A percentile compares a stretch with the other conserved stretches of the same genome.
Evolutionary conservation across 352 stramenopile species (phyloP).

Genomic region (Phytophthora boehmeriae): DNA sequence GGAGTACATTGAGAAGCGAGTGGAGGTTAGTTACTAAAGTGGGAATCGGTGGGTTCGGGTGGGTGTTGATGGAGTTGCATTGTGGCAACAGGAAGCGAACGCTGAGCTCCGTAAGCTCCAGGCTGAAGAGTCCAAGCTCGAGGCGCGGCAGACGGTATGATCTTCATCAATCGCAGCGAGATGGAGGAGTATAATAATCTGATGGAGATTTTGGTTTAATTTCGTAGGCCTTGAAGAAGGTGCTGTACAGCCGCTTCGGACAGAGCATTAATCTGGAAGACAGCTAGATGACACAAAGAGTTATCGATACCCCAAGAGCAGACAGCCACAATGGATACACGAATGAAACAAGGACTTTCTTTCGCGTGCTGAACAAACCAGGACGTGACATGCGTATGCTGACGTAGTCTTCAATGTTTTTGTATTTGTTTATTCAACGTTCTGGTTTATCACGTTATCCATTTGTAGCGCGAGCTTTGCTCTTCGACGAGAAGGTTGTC

Average conservation of each 20-base stretch:
- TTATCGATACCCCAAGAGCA: neutral
- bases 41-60: neutral
- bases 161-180: neutral
- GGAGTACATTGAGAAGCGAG: slow-evolving; percentile 92
- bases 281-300: slow-evolving; percentile 48
- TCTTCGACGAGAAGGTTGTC: slow-evolving; percentile 74
- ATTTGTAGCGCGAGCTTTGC: slow-evolving; percentile 63
- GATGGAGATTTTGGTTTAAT: slow-evolving; percentile 12
- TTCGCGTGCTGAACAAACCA: slow-evolving; percentile 8
- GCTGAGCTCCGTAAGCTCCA: slow-evolving; percentile 83
- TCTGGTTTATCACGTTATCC: slow-evolving; percentile 29
- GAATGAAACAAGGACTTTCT: slow-evolving; percentile 15
- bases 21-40: slow-evolving; percentile 56
- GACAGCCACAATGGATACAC: neutral
- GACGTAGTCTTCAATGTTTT: too few relatives aligned
- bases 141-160: slow-evolving; percentile 86
- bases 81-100: slow-evolving; percentile 60
- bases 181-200: neutral
- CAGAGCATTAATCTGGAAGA: slow-evolving; percentile 97
- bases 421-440: slow-evolving; percentile 10
- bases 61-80: neutral
- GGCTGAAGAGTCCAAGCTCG: slow-evolving; percentile 86
- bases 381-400: too few relatives aligned
- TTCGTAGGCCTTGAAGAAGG: slow-evolving; percentile 88
- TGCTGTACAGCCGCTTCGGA: slow-evolving; percentile 96